phyloP scores from a whole-genome alignment of 2,329 filamentous ascomycete genomes.

The Xylariaceae sp. region DNA sequence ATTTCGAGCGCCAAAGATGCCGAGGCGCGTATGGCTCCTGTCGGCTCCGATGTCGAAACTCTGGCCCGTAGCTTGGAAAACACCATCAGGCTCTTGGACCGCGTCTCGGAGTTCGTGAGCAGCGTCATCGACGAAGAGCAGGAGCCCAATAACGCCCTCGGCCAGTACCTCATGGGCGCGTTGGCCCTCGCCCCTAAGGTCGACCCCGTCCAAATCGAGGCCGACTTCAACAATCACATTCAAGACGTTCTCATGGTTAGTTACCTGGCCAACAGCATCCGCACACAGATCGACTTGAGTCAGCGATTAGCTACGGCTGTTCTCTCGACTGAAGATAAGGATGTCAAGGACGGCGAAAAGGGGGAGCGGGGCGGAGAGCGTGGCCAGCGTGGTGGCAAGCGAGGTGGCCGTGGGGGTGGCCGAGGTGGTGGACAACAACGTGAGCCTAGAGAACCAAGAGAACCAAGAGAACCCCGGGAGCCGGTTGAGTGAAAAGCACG shows the following conservation, averaged over 20 bases:
- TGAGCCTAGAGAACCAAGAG: slow-evolving; percentile 43
- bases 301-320: slow-evolving; percentile 84
- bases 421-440: slow-evolving; percentile 43
- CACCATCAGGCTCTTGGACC: slow-evolving; percentile 82
- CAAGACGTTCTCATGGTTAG: slow-evolving; percentile 98
- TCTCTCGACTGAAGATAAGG: slow-evolving; percentile 48
- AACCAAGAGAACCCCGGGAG: slow-evolving; percentile 24
- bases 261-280: slow-evolving; percentile 97
- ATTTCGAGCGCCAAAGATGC: slow-evolving; percentile 75
- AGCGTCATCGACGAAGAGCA: slow-evolving; percentile 91
- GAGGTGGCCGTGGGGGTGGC: slow-evolving; percentile 46
- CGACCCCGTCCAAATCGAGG: slow-evolving; percentile 81
- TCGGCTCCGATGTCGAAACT: slow-evolving; percentile 84
- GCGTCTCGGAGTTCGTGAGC: slow-evolving; percentile 86
- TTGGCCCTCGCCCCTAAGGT: slow-evolving; percentile 93
- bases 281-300: slow-evolving; percentile 96
- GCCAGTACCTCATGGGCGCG: slow-evolving; percentile 92
- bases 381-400: slow-evolving; percentile 46
- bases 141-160: slow-evolving; percentile 81
- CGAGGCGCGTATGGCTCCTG: slow-evolving; percentile 65
- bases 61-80: slow-evolving; percentile 82
- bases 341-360: slow-evolving; percentile 42
- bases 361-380: slow-evolving; percentile 38
- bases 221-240: slow-evolving; percentile 99
- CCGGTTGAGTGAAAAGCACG: slow-evolving; percentile 21